phyloP scores from a whole-genome alignment of 208 protist species.

The Trypanosoma conorhini region DNA sequence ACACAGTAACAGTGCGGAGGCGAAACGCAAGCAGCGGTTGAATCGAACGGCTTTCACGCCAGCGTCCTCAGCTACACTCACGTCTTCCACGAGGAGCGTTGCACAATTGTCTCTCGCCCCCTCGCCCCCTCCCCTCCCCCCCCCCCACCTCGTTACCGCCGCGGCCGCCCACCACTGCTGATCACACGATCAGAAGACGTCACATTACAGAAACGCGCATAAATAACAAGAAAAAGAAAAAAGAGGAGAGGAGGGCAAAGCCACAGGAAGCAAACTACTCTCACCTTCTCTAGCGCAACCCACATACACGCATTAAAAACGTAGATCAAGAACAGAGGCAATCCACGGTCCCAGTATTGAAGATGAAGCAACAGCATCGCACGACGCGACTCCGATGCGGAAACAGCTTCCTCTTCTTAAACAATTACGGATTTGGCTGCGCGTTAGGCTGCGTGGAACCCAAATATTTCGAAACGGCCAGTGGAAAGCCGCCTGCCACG shows the following conservation, averaged over 20 bases:
- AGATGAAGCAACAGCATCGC: neutral
- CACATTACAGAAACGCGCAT: too few species aligned
- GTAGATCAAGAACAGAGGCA: neutral
- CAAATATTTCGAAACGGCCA: slow-evolving; percentile 6
- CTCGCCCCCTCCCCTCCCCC: too few species aligned
- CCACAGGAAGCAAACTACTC: neutral
- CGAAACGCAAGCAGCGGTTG: neutral
- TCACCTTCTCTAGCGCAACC: neutral
- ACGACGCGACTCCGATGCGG: neutral
- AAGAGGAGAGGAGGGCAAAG: neutral
- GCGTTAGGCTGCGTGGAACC: neutral
- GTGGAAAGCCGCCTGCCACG: neutral
- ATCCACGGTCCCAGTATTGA: neutral
- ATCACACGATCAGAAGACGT: too few species aligned
- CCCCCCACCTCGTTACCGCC: neutral
- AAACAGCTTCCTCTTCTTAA: neutral
- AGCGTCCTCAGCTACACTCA: neutral
- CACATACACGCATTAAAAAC: neutral
- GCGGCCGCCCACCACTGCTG: too few species aligned
- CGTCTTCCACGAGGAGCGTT: neutral
- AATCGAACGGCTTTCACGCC: neutral
- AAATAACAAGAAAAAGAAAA: neutral
- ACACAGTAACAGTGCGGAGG: neutral
- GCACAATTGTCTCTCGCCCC: neutral
- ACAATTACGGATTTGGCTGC: neutral